Base-by-base conservation (phyloP, 352 stramenopile species). In the Pythium dissimile region DNA sequence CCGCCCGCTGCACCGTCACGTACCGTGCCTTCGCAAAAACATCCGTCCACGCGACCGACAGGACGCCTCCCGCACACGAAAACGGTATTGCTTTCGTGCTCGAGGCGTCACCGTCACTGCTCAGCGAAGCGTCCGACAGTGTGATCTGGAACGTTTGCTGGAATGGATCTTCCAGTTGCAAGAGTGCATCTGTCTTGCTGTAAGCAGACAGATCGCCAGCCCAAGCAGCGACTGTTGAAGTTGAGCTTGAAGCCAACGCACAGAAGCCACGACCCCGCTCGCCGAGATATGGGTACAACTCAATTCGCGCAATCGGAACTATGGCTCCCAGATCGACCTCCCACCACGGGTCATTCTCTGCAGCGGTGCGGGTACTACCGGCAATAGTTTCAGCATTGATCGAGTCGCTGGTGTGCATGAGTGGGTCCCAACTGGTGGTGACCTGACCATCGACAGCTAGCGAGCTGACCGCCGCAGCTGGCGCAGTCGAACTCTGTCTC, bases 301-400 rank as follows among this genome's bases (percentile, higher is more conserved):
- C 54, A 12, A 92, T 52, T 7, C 59, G 64, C 15, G 66, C 58
- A 42, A 92, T 75, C 4, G 82, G 66, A 9, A 77, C 63, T 4
- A 71, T 27, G 0, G 20, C 53, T 0, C 80, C 80, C 5, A 92
- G 42, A 54, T 92, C 82, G 6, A 92, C 72, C 68, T 88, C 70
- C 80, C 80, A 90, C 80, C 80, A 92, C 12, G 80, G 78, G 62
- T 80, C 43, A 0, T 12, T 66, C 23, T 79, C 64, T 10, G 59
- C 9, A 2, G 71, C 16, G 0, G 75, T 86, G 8, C 77, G 69
- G 5, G 80, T 84, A 32, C 80, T 88, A 1, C 72, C 69, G n/a
- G 80, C 60, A 2, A 62, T 3, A 7, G n/a, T 61, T 27, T 72
- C 12, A 20, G 20, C 16, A 18, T 12, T 23, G 15, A 11, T 10